phyloP scores from a whole-genome alignment of 2,329 filamentous ascomycete genomes.

The Eurotiales sp. region DNA sequence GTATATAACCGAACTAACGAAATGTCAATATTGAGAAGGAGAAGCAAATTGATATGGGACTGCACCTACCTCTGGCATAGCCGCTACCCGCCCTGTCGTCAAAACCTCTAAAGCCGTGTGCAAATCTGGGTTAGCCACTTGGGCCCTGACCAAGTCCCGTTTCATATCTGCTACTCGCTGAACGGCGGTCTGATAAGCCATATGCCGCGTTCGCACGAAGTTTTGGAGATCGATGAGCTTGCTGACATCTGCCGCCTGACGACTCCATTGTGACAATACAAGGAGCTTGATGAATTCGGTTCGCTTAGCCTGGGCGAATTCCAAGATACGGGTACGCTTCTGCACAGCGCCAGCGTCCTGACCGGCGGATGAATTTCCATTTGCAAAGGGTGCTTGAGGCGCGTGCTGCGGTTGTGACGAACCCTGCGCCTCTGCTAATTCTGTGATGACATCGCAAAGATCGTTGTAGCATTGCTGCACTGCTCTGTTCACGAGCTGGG shows the following conservation, averaged over 20 bases:
- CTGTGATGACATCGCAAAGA: slow-evolving; percentile 65
- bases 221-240: slow-evolving; percentile 82
- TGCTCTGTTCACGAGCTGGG: slow-evolving; percentile 69
- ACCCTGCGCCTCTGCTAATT: slow-evolving; percentile 66
- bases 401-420: slow-evolving; percentile 41
- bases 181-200: slow-evolving; percentile 58
- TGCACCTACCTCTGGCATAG: slow-evolving; percentile 69
- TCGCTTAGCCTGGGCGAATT: slow-evolving; percentile 75
- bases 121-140: slow-evolving; percentile 84
- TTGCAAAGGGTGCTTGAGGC: slow-evolving; percentile 18
- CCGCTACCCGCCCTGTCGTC: slow-evolving; percentile 69
- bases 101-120: slow-evolving; percentile 83
- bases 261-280: slow-evolving; percentile 86
- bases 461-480: slow-evolving; percentile 80
- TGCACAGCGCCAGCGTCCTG: slow-evolving; percentile 57
- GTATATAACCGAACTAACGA: slow-evolving; percentile 68
- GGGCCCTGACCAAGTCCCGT: slow-evolving; percentile 65
- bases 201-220: slow-evolving; percentile 64
- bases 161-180: slow-evolving; percentile 68
- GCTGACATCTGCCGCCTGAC: slow-evolving; percentile 72
- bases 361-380: slow-evolving; percentile 31
- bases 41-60: slow-evolving; percentile 12
- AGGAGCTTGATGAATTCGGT: slow-evolving; percentile 89
- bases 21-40: slow-evolving; percentile 18
- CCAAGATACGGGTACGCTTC: slow-evolving; percentile 72